phyloP scores from a whole-genome alignment of 139 green algal genomes.

The Coelastrella sp. region DNA sequence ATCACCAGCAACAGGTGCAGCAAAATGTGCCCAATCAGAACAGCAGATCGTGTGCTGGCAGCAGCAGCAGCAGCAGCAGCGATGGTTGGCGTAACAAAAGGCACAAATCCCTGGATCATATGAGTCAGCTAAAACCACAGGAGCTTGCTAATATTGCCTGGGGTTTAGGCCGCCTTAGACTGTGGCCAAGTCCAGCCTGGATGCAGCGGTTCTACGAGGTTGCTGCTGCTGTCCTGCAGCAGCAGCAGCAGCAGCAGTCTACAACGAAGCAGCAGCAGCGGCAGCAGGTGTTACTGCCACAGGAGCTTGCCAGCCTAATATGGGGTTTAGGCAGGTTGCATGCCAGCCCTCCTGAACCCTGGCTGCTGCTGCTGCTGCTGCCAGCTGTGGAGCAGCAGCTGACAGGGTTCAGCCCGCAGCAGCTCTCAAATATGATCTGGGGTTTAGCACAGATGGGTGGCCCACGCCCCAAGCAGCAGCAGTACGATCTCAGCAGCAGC shows the following conservation, averaged over 20 bases:
- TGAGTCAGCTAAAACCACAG: conserved; percentile 24
- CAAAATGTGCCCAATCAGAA: no score
- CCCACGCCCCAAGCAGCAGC: background rate
- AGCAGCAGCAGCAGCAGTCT: conserved; percentile 25
- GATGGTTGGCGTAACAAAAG: background rate
- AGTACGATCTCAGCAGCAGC: background rate
- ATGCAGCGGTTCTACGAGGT: conserved; percentile 11
- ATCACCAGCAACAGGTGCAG: background rate
- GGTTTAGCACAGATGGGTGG: conserved; percentile 14
- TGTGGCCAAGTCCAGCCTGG: conserved; percentile 26
- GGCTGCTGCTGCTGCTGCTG: conserved; percentile 32
- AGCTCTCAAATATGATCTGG: conserved; percentile 43
- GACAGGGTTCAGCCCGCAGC: conserved; percentile 20
- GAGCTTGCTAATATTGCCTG: conserved; percentile 46
- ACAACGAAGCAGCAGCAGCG: conserved; percentile 14
- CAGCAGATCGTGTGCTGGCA: background rate
- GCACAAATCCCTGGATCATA: background rate
- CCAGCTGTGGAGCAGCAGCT: background rate
- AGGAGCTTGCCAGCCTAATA: conserved; percentile 40
- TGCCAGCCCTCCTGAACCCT: background rate
- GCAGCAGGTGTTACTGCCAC: conserved; percentile 8
- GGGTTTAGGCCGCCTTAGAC: conserved; percentile 31
- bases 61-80: conserved; percentile 22
- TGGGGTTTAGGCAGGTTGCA: conserved; percentile 41
- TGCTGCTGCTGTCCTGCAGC: background rate